A percentile compares a stretch with the other conserved stretches of the same genome.
Conservation (phyloP, 768 basidiomycete species). For the Serendipita vermifera region DNA sequence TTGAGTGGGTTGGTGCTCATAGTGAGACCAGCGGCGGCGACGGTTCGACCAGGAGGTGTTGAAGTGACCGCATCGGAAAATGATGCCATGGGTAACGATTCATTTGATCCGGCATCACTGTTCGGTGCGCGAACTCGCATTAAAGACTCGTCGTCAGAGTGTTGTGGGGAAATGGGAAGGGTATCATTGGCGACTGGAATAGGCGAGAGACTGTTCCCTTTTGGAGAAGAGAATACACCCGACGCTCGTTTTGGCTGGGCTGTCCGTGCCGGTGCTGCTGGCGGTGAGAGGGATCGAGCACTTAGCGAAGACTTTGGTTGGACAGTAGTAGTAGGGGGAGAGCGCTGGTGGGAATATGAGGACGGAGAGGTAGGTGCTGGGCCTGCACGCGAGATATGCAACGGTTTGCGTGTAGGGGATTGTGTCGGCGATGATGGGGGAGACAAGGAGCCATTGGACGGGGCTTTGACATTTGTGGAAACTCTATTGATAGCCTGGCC, state of each 20-base stretch:
- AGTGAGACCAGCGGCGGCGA: neutral
- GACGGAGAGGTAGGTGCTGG: slow-evolving; percentile 12
- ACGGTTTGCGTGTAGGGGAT: neutral
- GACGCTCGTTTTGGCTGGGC: slow-evolving; percentile 4
- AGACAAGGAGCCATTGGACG: neutral
- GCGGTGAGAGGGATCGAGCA: neutral
- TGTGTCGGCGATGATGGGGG: slow-evolving; percentile 4
- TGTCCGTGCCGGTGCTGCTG: neutral
- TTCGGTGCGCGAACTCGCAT: neutral
- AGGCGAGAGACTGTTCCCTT: neutral
- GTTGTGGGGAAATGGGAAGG: neutral
- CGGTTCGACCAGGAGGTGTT: neutral
- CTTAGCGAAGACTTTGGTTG: neutral
- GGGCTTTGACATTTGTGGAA: neutral
- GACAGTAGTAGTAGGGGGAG: neutral
- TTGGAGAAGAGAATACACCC: neutral
- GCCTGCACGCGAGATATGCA: slow-evolving; percentile 1
- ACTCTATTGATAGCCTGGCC: too few species aligned
- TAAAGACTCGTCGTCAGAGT: slow-evolving; percentile 2
- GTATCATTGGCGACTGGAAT: neutral
- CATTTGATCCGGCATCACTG: neutral
- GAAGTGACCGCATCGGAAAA: slow-evolving; percentile 1
- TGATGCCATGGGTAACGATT: slow-evolving; percentile 1
- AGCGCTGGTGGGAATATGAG: slow-evolving; percentile 10
- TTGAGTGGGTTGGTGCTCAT: slow-evolving; percentile 1